Conservation (phyloP, 495 filamentous ascomycete species). For the Aspergillus mulundensis region DNA sequence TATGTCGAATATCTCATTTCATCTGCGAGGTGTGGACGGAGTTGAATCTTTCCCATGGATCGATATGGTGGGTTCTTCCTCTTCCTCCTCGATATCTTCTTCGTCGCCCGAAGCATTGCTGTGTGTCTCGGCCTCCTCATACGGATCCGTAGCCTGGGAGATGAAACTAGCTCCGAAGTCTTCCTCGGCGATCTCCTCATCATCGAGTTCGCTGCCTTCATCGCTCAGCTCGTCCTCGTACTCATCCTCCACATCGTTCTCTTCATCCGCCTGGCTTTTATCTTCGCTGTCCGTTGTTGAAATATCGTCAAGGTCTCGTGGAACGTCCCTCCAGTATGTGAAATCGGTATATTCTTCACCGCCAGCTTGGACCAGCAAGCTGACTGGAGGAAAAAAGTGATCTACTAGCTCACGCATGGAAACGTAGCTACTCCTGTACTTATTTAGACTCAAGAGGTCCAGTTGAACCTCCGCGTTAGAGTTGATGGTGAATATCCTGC, state of each 20-base stretch:
- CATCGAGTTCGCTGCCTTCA: constrained; percentile 42
- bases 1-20: constrained; percentile 7
- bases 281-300: constrained; percentile 69
- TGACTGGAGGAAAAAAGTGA: constrained; percentile 90
- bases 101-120: constrained; percentile 33
- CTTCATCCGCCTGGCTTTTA: constrained; percentile 29
- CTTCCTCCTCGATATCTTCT: constrained; percentile 8
- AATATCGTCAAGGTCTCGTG: constrained; percentile 72
- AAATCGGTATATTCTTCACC: constrained; percentile 89
- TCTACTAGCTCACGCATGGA: constrained; percentile 95
- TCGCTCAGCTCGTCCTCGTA: constrained; percentile 40
- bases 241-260: constrained; percentile 27
- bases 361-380: constrained; percentile 67
- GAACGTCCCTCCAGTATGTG: constrained; percentile 77
- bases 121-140: constrained; percentile 43
- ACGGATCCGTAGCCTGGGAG: constrained; percentile 47
- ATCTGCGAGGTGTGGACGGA: neutral
- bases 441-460: constrained; percentile 85
- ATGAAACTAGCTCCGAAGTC: constrained; percentile 59
- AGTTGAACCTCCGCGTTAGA: constrained; percentile 95
- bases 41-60: constrained; percentile 3
- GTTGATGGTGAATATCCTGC: constrained; percentile 98
- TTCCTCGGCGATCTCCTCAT: constrained; percentile 37
- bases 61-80: constrained; percentile 10
- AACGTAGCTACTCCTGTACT: constrained; percentile 94